Evolutionary conservation across 495 filamentous ascomycete species (phyloP).

Genomic region (Aspergillus wentii): DNA sequence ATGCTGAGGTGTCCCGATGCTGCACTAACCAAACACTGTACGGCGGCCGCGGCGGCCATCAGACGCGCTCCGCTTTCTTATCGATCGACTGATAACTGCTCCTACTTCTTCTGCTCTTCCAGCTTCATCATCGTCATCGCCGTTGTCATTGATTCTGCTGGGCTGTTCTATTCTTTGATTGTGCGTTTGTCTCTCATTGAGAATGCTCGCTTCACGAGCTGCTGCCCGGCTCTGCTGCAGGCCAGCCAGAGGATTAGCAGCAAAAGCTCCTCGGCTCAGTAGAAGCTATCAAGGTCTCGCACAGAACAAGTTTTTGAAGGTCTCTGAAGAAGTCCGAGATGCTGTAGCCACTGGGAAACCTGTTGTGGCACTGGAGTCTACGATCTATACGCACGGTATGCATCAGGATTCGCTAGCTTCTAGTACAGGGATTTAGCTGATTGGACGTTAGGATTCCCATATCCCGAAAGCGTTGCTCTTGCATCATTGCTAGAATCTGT

Average conservation of each 20-base stretch:
- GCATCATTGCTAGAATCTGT: constrained; percentile 66
- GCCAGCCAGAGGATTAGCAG: constrained; percentile 3
- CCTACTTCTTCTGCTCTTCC: constrained; percentile 6
- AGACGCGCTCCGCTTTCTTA: constrained; percentile 27
- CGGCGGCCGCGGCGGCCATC: constrained; percentile 34
- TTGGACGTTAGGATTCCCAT: constrained; percentile 68
- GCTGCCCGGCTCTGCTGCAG: constrained; percentile 17
- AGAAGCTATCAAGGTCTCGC: constrained; percentile 30
- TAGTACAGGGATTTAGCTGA: no score
- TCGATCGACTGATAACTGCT: constrained; percentile 20
- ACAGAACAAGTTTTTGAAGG: constrained; percentile 53
- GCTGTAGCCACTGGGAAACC: constrained; percentile 68
- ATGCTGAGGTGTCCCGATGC: constrained; percentile 45
- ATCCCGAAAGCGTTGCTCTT: constrained; percentile 72
- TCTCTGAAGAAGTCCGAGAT: constrained; percentile 79
- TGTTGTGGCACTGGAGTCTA: constrained; percentile 88
- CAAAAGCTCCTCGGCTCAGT: constrained; percentile 6
- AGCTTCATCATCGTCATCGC: background rate
- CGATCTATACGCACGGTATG: constrained; percentile 77
- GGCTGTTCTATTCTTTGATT: background rate
- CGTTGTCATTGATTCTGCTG: background rate
- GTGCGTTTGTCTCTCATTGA: constrained; percentile 2
- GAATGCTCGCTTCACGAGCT: constrained; percentile 27
- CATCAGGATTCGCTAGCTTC: no score
- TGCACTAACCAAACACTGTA: constrained; percentile 16